Base-by-base conservation (phyloP, 305 asterid species). In the Vinca major region DNA sequence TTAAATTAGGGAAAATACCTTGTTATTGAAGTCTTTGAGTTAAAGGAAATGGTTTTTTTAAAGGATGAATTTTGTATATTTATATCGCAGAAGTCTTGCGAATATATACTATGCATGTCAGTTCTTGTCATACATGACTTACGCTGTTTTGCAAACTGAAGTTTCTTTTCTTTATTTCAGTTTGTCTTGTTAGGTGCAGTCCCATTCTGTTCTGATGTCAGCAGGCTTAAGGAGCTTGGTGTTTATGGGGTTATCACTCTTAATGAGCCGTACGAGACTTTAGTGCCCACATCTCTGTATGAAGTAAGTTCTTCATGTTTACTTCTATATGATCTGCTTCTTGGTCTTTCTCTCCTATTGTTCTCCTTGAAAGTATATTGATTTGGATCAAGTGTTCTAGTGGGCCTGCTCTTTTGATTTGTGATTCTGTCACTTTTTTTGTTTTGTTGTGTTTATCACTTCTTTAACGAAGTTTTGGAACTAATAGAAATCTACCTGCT, bases 141-240 rank as follows among this genome's bases (percentile, higher is more conserved):
- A 17, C 40, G 37, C 12, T 7, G 26, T 61, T 39, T 17, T 61
- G 17, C 48, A 39, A 61, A 7, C 65, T 61, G 26, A 61, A 36
- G 40, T 19, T 19, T 8, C 60, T 13, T 50, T 54, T 48, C 51
- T 52, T 64, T 51, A 69, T 4, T 50, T 72, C 40, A 86, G 92
- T 86, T 84, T 80, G 85, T 86, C 51, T 77, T 86, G 74, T 43
- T 87, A 78, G 93, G 90, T 70, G 93, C 90, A 75, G 83, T 85
- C 63, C 93, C 93, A 51, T 87, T 87, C 77, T 86, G 83, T 43
- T 81, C 90, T 55, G 93, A 87, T 74, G 80, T 87, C 45, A 64
- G 62, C 45, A 69, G 81, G 72, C 78, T 87, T 51, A 83, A 77
- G 79, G 82, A 75, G 68, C 82, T 83, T 62, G 93, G 90, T 63